These are phyloP conservation scores for Hypomyces perniciosus DNA, from an alignment of 2,329 filamentous ascomycete species.

Conservation along the genomic window DNA sequence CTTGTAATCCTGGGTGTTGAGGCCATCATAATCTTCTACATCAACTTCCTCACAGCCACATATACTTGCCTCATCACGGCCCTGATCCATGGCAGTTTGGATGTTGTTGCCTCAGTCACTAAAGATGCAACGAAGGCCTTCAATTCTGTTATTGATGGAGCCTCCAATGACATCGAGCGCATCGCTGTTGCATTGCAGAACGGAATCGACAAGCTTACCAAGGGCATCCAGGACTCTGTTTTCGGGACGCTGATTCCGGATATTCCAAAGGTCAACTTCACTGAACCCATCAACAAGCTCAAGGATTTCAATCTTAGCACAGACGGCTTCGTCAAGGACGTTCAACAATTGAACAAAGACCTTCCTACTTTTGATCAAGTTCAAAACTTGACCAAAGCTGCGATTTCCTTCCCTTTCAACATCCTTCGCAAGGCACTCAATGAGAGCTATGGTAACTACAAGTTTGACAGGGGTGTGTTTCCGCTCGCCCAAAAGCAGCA, in stretches of 20 bases:
- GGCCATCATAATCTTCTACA: slow-evolving; percentile 82
- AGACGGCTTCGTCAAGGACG: slow-evolving; percentile 58
- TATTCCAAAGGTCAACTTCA: slow-evolving; percentile 56
- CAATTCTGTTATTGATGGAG: slow-evolving; percentile 44
- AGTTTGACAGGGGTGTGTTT: slow-evolving; percentile 71
- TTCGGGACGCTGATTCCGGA: slow-evolving; percentile 43
- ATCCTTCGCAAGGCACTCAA: slow-evolving; percentile 70
- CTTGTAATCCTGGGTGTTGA: slow-evolving; percentile 79
- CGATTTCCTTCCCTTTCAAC: slow-evolving; percentile 75
- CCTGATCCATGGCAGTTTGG: slow-evolving; percentile 71
- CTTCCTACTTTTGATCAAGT: slow-evolving; percentile 81
- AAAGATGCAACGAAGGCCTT: slow-evolving; percentile 47
- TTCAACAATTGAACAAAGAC: slow-evolving; percentile 67
- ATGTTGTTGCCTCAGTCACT: slow-evolving; percentile 53
- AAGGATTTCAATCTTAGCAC: slow-evolving; percentile 63
- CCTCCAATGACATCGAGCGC: slow-evolving; percentile 54
- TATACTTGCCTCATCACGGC: slow-evolving; percentile 87
- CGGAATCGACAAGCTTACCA: slow-evolving; percentile 45
- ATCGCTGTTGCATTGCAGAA: slow-evolving; percentile 44
- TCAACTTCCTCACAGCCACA: slow-evolving; percentile 85
- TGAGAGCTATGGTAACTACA: slow-evolving; percentile 63
- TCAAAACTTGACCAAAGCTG: slow-evolving; percentile 70
- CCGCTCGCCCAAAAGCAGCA: slow-evolving; percentile 77
- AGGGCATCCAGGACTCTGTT: slow-evolving; percentile 39
- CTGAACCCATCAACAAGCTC: slow-evolving; percentile 57